Evolutionary conservation across 352 stramenopile genomes (phyloP), one percentile per base, ranked within the genome.

Genomic region (Pythium chondricola): DNA sequence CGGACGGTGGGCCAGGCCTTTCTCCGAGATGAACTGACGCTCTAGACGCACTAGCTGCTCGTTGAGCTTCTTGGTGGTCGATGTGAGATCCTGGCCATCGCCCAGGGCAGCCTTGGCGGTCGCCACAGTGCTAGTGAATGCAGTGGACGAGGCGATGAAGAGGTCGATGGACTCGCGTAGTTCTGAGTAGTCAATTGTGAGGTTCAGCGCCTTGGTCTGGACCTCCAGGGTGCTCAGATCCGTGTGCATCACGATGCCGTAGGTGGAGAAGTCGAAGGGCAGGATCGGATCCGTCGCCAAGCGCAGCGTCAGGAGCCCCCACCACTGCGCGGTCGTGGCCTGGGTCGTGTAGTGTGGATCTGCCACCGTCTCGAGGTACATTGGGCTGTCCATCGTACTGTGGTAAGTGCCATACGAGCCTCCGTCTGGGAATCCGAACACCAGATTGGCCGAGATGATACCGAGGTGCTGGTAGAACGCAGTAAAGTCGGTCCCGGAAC

Each of bases 391-490:
- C 59, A 85, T 89, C 26, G 79, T 74, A 29, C 61, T 80, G 56
- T 95, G 83, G 59, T 95, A 91, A 11, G 67, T 60, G 21, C 80
- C 80, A 63, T 92, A 90, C 0, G 43, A 52, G 2, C 46, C 38
- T 5, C 39, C 61, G 14, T 61, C 26, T 6, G 42, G 45, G 48
- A 89, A 91, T 6, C 45, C 24, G 25, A 45, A 45, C 39, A 22
- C 61, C 37, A 94, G 67, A 54, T 93, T 78, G n/a, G 85, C 70
- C 16, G 72, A 90, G 17, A 80, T 71, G 41, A 96, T 89, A 21
- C 87, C 87, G 24, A 96, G 58, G 48, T 93, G 79, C 58, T 90
- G 70, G 52, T 95, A 78, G 49, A 94, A 96, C 1, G 78, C 74
- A 35, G 83, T 91, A 57, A 83, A 93, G 49, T 90, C 81, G 0